phyloP scores from a whole-genome alignment of 148 eudicot genomes.

The Cornus controversa region DNA sequence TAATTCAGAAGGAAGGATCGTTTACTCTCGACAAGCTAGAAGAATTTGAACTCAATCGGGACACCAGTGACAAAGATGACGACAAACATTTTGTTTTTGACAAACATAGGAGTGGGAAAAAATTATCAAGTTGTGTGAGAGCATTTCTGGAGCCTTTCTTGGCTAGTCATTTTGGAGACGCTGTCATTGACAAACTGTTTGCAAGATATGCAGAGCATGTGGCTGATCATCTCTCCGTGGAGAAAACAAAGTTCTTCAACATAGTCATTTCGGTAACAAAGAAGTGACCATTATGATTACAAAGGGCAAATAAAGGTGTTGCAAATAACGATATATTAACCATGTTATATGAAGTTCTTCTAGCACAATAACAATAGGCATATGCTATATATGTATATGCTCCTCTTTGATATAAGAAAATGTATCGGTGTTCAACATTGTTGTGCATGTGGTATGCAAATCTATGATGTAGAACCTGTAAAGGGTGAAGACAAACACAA shows the following conservation, averaged over 20 bases:
- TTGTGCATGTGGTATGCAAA: too few relatives aligned
- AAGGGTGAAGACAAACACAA: too few relatives aligned
- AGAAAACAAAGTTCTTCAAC: constrained; percentile 23
- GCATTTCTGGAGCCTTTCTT: constrained; percentile 30
- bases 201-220: too few relatives aligned
- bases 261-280: constrained; percentile 35
- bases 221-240: constrained; percentile 21
- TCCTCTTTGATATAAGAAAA: too few relatives aligned
- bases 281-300: background rate
- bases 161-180: constrained; percentile 28
- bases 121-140: background rate
- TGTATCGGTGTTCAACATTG: too few relatives aligned
- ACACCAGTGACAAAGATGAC: background rate
- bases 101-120: constrained; percentile 1
- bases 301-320: too few relatives aligned
- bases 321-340: too few relatives aligned
- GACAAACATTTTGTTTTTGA: background rate
- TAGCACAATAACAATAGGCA: too few relatives aligned
- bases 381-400: too few relatives aligned
- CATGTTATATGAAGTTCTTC: too few relatives aligned
- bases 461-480: too few relatives aligned
- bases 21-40: constrained; percentile 22
- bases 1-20: constrained; percentile 30
- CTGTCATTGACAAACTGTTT: constrained; percentile 29
- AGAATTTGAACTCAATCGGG: constrained; percentile 15